Conservation (phyloP, 2,329 filamentous ascomycete species). For the Aspergillus oerlinghausenensis region DNA sequence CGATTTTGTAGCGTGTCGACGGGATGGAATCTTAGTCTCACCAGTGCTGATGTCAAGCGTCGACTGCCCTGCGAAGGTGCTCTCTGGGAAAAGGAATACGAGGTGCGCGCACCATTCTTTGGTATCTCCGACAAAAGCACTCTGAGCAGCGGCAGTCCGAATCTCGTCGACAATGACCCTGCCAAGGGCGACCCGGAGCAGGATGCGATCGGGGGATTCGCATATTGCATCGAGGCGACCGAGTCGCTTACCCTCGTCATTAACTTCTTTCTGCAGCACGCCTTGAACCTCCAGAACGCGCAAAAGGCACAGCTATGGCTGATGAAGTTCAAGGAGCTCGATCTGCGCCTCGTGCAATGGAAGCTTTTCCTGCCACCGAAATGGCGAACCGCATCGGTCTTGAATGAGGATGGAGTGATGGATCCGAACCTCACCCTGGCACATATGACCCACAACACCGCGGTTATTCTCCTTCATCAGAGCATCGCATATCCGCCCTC, state of each 20-base stretch:
- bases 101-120: conserved; percentile 36
- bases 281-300: conserved; percentile 21
- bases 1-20: no score
- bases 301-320: conserved; percentile 32
- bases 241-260: conserved; percentile 33
- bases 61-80: conserved; percentile 33
- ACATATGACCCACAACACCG: conserved; percentile 48
- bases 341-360: conserved; percentile 30
- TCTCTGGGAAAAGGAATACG: conserved; percentile 25
- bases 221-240: conserved; percentile 24
- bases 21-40: no score
- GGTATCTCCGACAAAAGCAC: conserved; percentile 33
- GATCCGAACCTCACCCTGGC: conserved; percentile 49
- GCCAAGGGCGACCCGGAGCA: conserved; percentile 1
- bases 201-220: conserved; percentile 17
- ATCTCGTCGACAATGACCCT: not conserved
- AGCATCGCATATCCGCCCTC: conserved; percentile 14
- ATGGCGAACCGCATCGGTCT: conserved; percentile 29
- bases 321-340: conserved; percentile 24
- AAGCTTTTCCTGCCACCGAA: conserved; percentile 27
- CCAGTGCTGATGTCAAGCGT: conserved; percentile 18
- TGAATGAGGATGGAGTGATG: conserved; percentile 35
- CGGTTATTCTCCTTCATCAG: conserved; percentile 48
- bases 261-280: conserved; percentile 33
- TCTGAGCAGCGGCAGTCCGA: not conserved